Evolutionary conservation across 2,329 filamentous ascomycete species (phyloP).

Genomic region (Aspergillus ochraceoroseus): DNA sequence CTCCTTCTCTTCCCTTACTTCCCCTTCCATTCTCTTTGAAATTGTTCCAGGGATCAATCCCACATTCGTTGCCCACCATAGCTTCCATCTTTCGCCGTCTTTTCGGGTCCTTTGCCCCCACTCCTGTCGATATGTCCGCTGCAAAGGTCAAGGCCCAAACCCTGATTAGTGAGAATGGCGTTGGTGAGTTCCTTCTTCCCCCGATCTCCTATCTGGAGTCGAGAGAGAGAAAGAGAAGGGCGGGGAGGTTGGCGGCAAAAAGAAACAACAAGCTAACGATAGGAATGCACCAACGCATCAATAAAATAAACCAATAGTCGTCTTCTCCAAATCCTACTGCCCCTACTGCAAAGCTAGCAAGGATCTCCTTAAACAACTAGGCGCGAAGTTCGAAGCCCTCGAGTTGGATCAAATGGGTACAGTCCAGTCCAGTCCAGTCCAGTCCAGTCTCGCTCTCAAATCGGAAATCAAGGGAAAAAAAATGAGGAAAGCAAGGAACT

Average conservation of each 20-base stretch:
- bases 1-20: not conserved
- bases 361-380: constrained; percentile 61
- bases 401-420: constrained; percentile 82
- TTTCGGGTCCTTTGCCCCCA: constrained; percentile 56
- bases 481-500: too few species aligned
- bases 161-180: constrained; percentile 83
- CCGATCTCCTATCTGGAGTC: not conserved
- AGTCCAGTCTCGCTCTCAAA: too few species aligned
- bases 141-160: constrained; percentile 76
- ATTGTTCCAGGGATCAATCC: constrained; percentile 1
- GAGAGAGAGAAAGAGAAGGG: not conserved
- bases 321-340: constrained; percentile 97
- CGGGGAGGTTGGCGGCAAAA: not conserved
- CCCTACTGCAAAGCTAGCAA: constrained; percentile 84
- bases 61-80: constrained; percentile 44
- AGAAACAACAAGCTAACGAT: too few species aligned
- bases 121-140: constrained; percentile 67
- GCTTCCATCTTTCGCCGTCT: constrained; percentile 67
- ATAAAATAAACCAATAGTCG: constrained; percentile 53
- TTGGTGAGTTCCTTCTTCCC: constrained; percentile 55
- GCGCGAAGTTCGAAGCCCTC: constrained; percentile 67
- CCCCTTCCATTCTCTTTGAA: not conserved
- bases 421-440: constrained; percentile 34
- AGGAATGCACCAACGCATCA: not conserved
- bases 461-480: too few species aligned